Evolutionary conservation across 2,329 filamentous ascomycete species (phyloP).

Genomic region (Penicillium sumatraense): DNA sequence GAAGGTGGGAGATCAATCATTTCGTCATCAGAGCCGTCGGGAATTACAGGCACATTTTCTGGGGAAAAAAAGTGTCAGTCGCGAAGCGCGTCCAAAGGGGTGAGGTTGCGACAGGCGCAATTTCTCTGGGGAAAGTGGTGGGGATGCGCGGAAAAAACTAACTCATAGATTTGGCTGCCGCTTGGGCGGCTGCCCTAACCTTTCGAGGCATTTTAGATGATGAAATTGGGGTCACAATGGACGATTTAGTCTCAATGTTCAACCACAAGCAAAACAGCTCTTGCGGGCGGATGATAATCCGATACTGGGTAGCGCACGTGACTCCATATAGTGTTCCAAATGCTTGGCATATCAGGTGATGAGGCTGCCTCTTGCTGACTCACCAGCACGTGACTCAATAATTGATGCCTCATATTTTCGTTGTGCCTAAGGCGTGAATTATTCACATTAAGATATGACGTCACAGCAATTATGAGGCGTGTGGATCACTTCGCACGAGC

Average conservation of each 20-base stretch:
- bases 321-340: too few relatives aligned
- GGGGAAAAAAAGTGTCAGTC: constrained; percentile 25
- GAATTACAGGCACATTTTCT: constrained; percentile 48
- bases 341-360: too few relatives aligned
- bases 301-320: neutral
- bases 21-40: constrained; percentile 51
- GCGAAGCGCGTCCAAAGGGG: constrained; percentile 20
- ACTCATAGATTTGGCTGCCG: constrained; percentile 53
- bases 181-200: constrained; percentile 51
- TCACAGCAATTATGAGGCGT: neutral
- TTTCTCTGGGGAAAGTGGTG: neutral
- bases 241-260: constrained; percentile 7
- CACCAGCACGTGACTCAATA: neutral
- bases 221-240: constrained; percentile 8
- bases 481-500: neutral
- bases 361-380: too few relatives aligned
- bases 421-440: neutral
- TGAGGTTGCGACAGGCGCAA: neutral
- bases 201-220: constrained; percentile 48
- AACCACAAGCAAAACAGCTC: constrained; percentile 23
- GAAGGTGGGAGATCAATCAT: constrained; percentile 35
- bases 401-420: neutral
- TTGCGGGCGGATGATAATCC: constrained; percentile 15
- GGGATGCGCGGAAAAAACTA: too few relatives aligned
- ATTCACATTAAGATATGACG: neutral